Evolutionary conservation across 108 stramenopile species (phyloP), one percentile per base, ranked within the genome.

Genomic region (Aurantiochytrium sp.): DNA sequence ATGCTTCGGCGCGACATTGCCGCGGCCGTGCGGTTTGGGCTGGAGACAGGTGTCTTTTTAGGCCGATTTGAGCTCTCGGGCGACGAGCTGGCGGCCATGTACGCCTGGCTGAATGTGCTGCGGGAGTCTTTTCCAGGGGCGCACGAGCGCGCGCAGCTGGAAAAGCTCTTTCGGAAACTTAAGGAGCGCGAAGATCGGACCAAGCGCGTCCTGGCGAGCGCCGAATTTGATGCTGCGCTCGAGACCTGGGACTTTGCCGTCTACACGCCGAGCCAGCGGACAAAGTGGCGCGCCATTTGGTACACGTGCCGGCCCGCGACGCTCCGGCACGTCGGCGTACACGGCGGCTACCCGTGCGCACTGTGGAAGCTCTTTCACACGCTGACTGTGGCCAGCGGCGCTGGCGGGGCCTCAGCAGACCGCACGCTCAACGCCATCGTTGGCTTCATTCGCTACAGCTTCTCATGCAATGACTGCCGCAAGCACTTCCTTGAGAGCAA

Each of bases 381-480:
- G n/a, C 73, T 81, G 12, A 27, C 73, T 24, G 73, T 48, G 42
- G 30, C 24, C 36, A 81, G 73, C 73, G 45, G 73, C 45, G 45
- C 73, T 0, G 73, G 73, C 0, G 73, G 73, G 10, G 73, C 73
- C 6, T 48, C 73, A 12, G 42, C 73, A 10, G 73, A 41, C 12
- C 73, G 39, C 24, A 81, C 73, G 24, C n/a, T 81, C 1, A 81
- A 41, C 27, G 73, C 21, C 0, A 81, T 81, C 1, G 39, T 48
- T 15, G 39, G 73, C 24, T 81, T 81, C 32, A 48, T 81, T 24
- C n/a, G 27, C 10, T 48, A 81, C 73, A 48, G 39, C 45, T 81
- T 81, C 45, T 48, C 73, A 6, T 81, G 73, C 39, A 81, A 48
- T 24, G 73, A 81, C n/a, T 81, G 73, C 73, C 73, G 73, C 45